Percentiles rank a stretch among this genome's conserved stretches.
phyloP scores from a whole-genome alignment of 2,329 filamentous ascomycete genomes.

The Gnomoniopsis smithogilvyi region DNA sequence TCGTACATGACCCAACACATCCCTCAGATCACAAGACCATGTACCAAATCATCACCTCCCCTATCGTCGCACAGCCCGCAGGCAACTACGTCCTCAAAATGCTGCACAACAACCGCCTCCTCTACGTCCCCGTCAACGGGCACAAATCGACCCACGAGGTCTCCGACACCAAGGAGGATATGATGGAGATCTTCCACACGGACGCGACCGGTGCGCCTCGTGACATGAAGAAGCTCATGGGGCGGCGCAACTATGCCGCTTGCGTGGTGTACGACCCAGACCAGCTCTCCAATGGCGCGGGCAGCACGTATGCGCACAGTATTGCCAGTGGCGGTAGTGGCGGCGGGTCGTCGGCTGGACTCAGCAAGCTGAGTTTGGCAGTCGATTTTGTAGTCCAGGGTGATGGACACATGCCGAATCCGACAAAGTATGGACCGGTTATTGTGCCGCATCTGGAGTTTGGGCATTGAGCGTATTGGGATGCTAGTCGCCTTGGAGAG shows the following conservation, averaged over 20 bases:
- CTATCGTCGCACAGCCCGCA: constrained; percentile 86
- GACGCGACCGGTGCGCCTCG: constrained; percentile 81
- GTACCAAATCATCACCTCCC: constrained; percentile 95
- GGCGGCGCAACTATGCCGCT: constrained; percentile 85
- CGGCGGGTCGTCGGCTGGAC: constrained; percentile 34
- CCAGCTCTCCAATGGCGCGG: constrained; percentile 44
- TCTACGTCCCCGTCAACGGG: constrained; percentile 89
- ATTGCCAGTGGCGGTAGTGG: constrained; percentile 22
- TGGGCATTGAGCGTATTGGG: constrained; percentile 48
- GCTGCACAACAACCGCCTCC: constrained; percentile 89
- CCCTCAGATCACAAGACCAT: constrained; percentile 97
- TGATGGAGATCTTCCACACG: constrained; percentile 99
- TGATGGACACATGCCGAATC: constrained; percentile 73
- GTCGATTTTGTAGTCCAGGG: constrained; percentile 97
- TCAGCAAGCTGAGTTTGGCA: constrained; percentile 75
- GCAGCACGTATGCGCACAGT: constrained; percentile 28
- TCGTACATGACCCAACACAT: constrained; percentile 90
- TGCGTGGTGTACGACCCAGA: constrained; percentile 95
- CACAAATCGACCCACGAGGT: constrained; percentile 69
- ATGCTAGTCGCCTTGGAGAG: not conserved
- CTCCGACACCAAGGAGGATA: constrained; percentile 96
- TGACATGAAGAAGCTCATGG: constrained; percentile 91
- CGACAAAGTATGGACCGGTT: constrained; percentile 95
- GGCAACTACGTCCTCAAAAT: constrained; percentile 85
- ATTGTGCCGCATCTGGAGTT: constrained; percentile 85